Base-by-base conservation (phyloP, 2,329 filamentous ascomycete species). In the Cadophora gregata region DNA sequence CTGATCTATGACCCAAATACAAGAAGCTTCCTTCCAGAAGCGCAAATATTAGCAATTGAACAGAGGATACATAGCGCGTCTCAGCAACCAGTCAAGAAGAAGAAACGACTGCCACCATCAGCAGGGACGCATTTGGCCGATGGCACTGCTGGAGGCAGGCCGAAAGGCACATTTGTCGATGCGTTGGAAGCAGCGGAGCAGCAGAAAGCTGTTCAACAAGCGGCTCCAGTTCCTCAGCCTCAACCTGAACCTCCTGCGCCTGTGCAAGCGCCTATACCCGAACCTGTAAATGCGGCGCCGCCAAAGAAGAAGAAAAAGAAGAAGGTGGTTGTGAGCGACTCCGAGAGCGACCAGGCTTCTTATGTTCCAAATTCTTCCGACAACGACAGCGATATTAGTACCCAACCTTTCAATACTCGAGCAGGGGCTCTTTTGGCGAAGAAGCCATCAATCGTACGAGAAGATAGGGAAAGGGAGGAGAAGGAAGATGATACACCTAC, bases 1-100 rank as follows among this genome's bases (percentile, higher is more conserved):
- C 72, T 91, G 76, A 84, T 90, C 56, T 88, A 88, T 72, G 88
- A 90, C 69, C 82, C 87, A n/a, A 89, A 90, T 71, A 88, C 88
- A 19, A 82, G 88, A 70, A 84, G 88, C 67, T 88, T 89, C 81
- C 81, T 90, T 3, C 82, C 84, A 3, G 82, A 78, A 62, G 76
- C 75, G 6, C 79, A 84, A 29, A 69, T 85, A 21, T 55, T 80
- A 70, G 81, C 76, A 59, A 78, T 78, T 53, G 81, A 85, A 60
- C 79, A 83, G 63, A 77, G 74, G 36, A 73, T 82, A 4, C 74
- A 78, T 27, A 78, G 83, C 63, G 76, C 78, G 19, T 75, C 79
- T 0, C 80, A 82, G 31, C 56, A 66, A 56, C 80, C 80, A 12
- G 80, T 82, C 8, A 77, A 77, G 65, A 76, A 72, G 58, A 81